These are phyloP conservation scores for Cladosporium sp. DNA, from an alignment of 2,329 filamentous ascomycete genomes.

Conservation along the genomic window DNA sequence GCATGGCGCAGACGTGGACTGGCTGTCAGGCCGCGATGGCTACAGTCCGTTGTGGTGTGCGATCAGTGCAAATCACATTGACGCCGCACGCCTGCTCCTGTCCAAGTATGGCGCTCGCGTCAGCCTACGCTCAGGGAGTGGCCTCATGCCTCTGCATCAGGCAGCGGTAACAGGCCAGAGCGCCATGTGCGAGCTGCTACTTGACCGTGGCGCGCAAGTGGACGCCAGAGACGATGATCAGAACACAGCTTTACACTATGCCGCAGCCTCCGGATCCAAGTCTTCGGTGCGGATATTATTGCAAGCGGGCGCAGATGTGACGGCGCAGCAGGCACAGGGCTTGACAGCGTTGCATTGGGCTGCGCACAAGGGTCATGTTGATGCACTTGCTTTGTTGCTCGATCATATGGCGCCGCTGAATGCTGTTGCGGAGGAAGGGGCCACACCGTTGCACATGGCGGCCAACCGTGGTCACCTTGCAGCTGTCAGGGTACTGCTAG, in stretches of 20 bases:
- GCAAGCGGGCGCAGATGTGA: conserved; percentile 20
- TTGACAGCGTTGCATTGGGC: conserved; percentile 28
- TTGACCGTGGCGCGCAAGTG: conserved; percentile 25
- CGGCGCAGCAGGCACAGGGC: conserved; percentile 20
- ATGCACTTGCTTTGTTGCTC: conserved; percentile 22
- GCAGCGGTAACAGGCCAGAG: conserved; percentile 27
- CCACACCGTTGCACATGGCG: conserved; percentile 25
- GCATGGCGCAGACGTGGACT: conserved; percentile 25
- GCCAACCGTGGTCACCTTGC: conserved; percentile 24
- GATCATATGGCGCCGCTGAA: conserved; percentile 20
- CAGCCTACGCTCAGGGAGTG: conserved; percentile 20
- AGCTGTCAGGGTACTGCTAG: conserved; percentile 20
- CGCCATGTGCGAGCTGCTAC: conserved; percentile 27
- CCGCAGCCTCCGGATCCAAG: conserved; percentile 22
- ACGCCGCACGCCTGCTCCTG: conserved; percentile 22
- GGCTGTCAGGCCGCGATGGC: conserved; percentile 25
- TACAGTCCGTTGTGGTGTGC: conserved; percentile 29
- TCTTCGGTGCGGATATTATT: conserved; percentile 21
- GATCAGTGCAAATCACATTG: conserved; percentile 25
- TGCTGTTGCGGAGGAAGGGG: conserved; percentile 19
- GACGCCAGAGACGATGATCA: conserved; percentile 23
- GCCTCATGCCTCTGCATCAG: conserved; percentile 26
- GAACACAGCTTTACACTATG: conserved; percentile 28
- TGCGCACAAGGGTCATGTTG: conserved; percentile 25
- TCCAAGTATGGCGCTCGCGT: conserved; percentile 26